Conservation (phyloP, 2,329 filamentous ascomycete genomes). For the Pestalotiopsis sp. region DNA sequence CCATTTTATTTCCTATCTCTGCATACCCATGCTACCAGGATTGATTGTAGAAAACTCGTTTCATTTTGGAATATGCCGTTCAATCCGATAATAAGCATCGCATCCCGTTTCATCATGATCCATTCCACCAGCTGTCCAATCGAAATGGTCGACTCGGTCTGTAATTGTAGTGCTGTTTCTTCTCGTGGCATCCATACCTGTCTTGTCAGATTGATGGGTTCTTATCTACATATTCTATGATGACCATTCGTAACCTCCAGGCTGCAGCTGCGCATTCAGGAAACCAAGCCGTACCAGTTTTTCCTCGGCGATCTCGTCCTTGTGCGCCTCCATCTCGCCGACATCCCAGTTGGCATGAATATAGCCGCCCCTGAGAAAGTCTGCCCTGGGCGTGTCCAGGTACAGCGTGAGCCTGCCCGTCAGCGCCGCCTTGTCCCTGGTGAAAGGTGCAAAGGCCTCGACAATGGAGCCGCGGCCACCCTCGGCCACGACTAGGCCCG, state of each 20-base stretch:
- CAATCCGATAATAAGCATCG: not conserved
- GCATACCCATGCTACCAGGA: not conserved
- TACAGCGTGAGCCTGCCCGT: slow-evolving; percentile 22
- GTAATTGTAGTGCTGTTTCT: not conserved
- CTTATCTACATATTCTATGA: not conserved
- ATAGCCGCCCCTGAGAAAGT: not conserved
- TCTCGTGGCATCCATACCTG: not conserved
- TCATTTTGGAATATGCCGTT: not conserved
- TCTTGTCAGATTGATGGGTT: not conserved
- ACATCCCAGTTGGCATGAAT: no score
- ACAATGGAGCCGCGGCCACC: slow-evolving; percentile 22
- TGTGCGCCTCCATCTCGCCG: not conserved
- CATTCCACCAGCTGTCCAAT: not conserved
- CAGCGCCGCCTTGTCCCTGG: slow-evolving; percentile 32
- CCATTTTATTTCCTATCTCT: not conserved
- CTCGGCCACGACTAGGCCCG: slow-evolving; percentile 28
- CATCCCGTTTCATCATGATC: not conserved
- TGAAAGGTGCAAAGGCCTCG: slow-evolving; percentile 25
- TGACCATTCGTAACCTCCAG: not conserved
- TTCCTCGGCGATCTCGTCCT: not conserved
- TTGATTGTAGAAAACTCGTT: not conserved
- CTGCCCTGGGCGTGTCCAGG: not conserved
- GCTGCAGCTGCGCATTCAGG: not conserved
- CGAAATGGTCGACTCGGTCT: not conserved
- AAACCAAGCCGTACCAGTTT: not conserved